These are phyloP conservation scores for Hypoxylon sp. DNA, from an alignment of 2,329 filamentous ascomycete species.

Conservation along the genomic window DNA sequence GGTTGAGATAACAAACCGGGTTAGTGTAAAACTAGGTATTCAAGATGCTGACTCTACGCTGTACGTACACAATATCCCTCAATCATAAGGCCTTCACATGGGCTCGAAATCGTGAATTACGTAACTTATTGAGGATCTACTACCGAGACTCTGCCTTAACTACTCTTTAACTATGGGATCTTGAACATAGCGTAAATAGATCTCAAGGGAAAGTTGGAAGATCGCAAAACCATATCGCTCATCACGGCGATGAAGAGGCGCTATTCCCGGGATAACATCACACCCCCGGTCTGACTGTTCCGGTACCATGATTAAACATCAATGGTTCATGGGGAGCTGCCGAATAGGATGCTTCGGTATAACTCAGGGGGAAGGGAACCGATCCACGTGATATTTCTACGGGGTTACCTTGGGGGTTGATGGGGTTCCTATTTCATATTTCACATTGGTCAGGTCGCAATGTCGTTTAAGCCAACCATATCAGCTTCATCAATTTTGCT, in stretches of 20 bases:
- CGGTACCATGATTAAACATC: slow-evolving; percentile 30
- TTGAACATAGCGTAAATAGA: neutral
- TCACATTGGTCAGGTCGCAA: slow-evolving; percentile 36
- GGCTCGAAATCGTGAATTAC: slow-evolving; percentile 3
- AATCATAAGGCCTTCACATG: neutral
- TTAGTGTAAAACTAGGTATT: neutral
- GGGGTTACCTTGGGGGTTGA: neutral
- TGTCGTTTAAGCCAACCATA: slow-evolving; percentile 35
- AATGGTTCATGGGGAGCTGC: slow-evolving; percentile 37
- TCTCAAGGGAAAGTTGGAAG: neutral
- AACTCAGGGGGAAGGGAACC: slow-evolving; percentile 33
- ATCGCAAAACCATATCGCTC: slow-evolving; percentile 1
- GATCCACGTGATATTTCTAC: slow-evolving; percentile 30
- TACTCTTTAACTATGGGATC: neutral
- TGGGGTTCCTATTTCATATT: slow-evolving; percentile 39
- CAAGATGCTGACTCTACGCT: neutral
- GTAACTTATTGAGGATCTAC: slow-evolving; percentile 9
- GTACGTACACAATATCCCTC: slow-evolving; percentile 7
- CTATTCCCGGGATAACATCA: slow-evolving; percentile 16
- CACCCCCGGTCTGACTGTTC: slow-evolving; percentile 18
- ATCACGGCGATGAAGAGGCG: slow-evolving; percentile 7
- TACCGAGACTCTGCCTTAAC: neutral
- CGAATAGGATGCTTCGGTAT: slow-evolving; percentile 35
- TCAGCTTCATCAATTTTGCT: slow-evolving; percentile 27
- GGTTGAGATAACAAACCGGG: slow-evolving; percentile 8